phyloP scores from a whole-genome alignment of 2,329 filamentous ascomycete genomes.

The Monosporascus sp. region DNA sequence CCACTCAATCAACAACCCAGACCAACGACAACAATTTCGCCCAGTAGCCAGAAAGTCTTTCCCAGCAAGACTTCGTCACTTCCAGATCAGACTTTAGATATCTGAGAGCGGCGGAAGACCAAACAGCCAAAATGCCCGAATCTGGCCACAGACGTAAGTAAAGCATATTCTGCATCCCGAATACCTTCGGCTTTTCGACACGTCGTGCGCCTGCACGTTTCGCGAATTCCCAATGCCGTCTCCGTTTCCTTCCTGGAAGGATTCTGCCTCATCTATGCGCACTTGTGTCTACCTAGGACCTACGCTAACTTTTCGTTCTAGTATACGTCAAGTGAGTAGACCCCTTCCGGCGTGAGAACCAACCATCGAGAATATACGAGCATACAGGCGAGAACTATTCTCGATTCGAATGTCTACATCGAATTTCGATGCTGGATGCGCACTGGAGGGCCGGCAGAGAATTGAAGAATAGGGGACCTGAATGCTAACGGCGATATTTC shows the following conservation, averaged over 20 bases:
- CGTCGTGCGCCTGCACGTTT: neutral
- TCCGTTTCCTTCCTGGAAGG: slow-evolving; percentile 11
- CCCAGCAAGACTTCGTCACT: slow-evolving; percentile 37
- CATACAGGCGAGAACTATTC: neutral
- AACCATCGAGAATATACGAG: slow-evolving; percentile 2
- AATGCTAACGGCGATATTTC: slow-evolving; percentile 17
- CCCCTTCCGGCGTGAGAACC: neutral
- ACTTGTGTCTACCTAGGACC: slow-evolving; percentile 2
- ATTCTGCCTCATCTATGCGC: neutral
- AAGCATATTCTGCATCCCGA: slow-evolving; percentile 2
- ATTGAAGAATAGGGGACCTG: neutral
- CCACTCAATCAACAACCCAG: slow-evolving; percentile 17
- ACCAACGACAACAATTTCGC: slow-evolving; percentile 36
- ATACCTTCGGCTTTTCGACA: slow-evolving; percentile 8
- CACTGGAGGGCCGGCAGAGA: neutral
- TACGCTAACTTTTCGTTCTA: slow-evolving; percentile 41
- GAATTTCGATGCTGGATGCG: neutral
- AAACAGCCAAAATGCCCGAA: slow-evolving; percentile 74
- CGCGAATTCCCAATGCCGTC: slow-evolving; percentile 4
- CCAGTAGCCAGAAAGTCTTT: slow-evolving; percentile 37
- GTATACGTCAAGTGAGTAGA: slow-evolving; percentile 85
- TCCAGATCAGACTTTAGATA: slow-evolving; percentile 35
- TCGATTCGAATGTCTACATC: neutral
- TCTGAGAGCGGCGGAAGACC: slow-evolving; percentile 40
- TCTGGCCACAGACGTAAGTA: slow-evolving; percentile 83